phyloP scores from a whole-genome alignment of 2,329 filamentous ascomycete species.

The Ophiostoma pallidulum region DNA sequence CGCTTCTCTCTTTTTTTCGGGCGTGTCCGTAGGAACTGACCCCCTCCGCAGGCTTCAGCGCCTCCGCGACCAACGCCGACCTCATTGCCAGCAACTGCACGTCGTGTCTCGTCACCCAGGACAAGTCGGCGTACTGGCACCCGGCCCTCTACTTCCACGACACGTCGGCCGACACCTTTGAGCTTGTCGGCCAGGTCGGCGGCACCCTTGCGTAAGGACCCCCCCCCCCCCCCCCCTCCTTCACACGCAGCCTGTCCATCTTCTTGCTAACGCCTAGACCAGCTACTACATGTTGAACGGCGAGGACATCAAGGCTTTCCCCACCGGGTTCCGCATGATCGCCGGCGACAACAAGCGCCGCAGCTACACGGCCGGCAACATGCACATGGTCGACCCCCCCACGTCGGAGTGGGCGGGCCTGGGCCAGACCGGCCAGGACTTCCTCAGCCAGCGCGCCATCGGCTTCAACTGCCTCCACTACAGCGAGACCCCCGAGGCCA shows the following conservation, averaged over 20 bases:
- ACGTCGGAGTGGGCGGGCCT: slow-evolving; percentile 61
- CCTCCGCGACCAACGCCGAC: slow-evolving; percentile 44
- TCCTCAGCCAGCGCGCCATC: slow-evolving; percentile 68
- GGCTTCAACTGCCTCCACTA: slow-evolving; percentile 98
- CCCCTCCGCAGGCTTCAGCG: slow-evolving; percentile 52
- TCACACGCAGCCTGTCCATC: no score
- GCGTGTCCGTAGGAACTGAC: not conserved
- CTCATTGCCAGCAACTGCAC: slow-evolving; percentile 61
- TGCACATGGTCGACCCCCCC: slow-evolving; percentile 50
- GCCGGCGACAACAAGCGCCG: slow-evolving; percentile 61
- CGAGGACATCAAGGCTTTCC: slow-evolving; percentile 68
- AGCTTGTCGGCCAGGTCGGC: slow-evolving; percentile 64
- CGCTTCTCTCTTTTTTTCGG: no score
- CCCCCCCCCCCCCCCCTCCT: no score
- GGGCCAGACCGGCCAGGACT: slow-evolving; percentile 55
- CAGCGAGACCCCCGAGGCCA: slow-evolving; percentile 50
- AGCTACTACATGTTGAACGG: no score
- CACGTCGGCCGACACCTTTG: slow-evolving; percentile 49
- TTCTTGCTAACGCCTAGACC: slow-evolving; percentile 37
- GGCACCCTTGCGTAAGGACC: slow-evolving; percentile 91
- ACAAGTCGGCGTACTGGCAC: slow-evolving; percentile 84
- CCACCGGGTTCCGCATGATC: slow-evolving; percentile 70
- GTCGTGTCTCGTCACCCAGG: slow-evolving; percentile 68
- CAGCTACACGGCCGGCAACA: slow-evolving; percentile 60
- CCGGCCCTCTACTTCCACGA: slow-evolving; percentile 72